Evolutionary conservation across 441 rosid species (phyloP).

Genomic region (Gossypium laxum): DNA sequence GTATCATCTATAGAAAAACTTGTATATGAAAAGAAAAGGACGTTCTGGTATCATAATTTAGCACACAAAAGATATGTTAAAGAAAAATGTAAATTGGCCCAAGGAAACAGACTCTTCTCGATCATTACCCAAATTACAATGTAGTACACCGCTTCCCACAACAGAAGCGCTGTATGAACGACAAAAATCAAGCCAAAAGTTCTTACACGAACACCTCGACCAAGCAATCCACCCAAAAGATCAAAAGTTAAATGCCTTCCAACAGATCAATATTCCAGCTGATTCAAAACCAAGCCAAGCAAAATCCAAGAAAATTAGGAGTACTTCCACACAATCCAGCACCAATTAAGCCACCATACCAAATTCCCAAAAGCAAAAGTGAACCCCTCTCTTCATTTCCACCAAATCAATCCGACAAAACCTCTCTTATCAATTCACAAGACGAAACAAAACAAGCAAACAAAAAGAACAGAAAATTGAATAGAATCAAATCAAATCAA

Average conservation of each 20-base stretch:
- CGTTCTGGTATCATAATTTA: background rate
- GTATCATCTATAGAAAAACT: background rate
- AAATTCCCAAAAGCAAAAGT: background rate
- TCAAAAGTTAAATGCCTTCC: background rate
- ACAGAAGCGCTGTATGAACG: background rate
- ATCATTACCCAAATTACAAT: background rate
- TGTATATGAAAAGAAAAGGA: background rate
- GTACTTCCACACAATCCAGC: background rate
- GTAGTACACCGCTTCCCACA: background rate
- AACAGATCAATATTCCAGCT: background rate
- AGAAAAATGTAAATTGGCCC: background rate
- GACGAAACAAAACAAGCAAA: background rate
- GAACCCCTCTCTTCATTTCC: background rate
- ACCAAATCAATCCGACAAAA: slow-evolving; percentile 4
- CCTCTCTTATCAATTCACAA: background rate
- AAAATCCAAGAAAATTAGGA: background rate
- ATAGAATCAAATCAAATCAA: background rate
- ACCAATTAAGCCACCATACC: background rate
- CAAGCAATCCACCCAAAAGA: background rate
- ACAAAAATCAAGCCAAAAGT: slow-evolving; percentile 4
- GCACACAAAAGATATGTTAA: background rate
- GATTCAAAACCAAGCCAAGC: background rate
- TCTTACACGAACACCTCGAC: background rate
- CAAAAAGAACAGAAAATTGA: background rate
- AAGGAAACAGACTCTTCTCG: background rate